Evolutionary conservation across 345 rosid genomes (phyloP).

Genomic region (Punica granatum): DNA sequence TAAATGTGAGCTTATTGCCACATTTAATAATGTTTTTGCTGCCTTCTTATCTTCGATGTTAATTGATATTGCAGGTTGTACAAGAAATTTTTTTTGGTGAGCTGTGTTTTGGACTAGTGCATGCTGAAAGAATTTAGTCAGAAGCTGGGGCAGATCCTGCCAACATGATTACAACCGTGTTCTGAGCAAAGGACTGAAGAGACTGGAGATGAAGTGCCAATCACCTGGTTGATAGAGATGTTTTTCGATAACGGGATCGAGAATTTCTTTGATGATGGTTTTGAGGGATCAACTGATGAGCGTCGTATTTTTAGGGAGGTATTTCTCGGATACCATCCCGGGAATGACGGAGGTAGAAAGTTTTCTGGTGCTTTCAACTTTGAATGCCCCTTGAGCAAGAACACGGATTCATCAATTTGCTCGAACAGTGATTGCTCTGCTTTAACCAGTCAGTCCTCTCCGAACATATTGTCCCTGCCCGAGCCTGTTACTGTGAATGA

Average conservation of each 20-base stretch:
- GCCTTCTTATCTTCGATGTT: background rate
- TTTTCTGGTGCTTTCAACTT: constrained; percentile 38
- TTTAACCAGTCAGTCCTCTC: constrained; percentile 38
- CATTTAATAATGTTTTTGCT: background rate
- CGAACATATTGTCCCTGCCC: constrained; percentile 22
- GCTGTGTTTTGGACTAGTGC: background rate
- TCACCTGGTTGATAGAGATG: constrained; percentile 20
- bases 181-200: constrained; percentile 6
- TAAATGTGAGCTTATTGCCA: background rate
- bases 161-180: constrained; percentile 2
- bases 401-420: constrained; percentile 26
- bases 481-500: constrained; percentile 25
- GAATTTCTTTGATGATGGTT: constrained; percentile 35
- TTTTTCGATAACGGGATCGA: constrained; percentile 17
- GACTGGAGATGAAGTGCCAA: constrained; percentile 2
- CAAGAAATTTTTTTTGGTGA: background rate
- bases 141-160: background rate
- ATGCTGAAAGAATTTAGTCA: background rate
- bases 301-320: constrained; percentile 44
- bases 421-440: constrained; percentile 57
- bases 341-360: constrained; percentile 28
- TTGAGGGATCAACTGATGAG: constrained; percentile 57
- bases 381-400: constrained; percentile 36
- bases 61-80: background rate
- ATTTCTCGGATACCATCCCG: constrained; percentile 39